Percentiles rank a stretch among this genome's conserved stretches.
phyloP scores from a whole-genome alignment of 331 rosid species.

The Malus hybrid region DNA sequence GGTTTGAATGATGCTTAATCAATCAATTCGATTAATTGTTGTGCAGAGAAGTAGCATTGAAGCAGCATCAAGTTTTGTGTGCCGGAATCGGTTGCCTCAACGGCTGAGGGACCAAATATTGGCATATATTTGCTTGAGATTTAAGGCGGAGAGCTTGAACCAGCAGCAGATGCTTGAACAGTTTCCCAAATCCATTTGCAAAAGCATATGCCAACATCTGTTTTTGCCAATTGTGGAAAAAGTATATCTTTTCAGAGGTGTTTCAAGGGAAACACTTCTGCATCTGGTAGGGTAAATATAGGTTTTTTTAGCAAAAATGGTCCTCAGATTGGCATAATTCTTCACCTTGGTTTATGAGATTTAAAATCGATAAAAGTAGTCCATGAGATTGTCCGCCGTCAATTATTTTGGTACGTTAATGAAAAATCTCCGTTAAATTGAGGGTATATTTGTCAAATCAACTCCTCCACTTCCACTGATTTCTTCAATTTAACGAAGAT shows the following conservation, averaged over 20 bases:
- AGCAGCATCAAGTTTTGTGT: conserved; percentile 78
- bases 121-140: conserved; percentile 90
- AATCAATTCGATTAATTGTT: neutral
- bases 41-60: conserved; percentile 81
- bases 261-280: conserved; percentile 56
- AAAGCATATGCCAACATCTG: conserved; percentile 66
- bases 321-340: too few species aligned
- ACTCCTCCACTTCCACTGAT: too few species aligned
- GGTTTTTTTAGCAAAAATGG: too few species aligned
- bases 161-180: conserved; percentile 77
- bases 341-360: too few species aligned
- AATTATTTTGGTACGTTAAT: too few species aligned
- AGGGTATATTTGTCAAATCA: too few species aligned
- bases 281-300: conserved; percentile 35
- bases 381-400: too few species aligned
- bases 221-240: conserved; percentile 58
- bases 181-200: conserved; percentile 80
- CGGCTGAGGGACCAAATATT: conserved; percentile 67
- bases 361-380: too few species aligned
- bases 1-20: too few species aligned
- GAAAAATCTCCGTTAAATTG: too few species aligned
- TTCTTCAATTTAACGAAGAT: too few species aligned
- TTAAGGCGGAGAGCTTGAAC: conserved; percentile 85
- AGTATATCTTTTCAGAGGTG: conserved; percentile 69
- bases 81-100: conserved; percentile 68